Base-by-base conservation (phyloP, 768 basidiomycete species). In the Gelatoporia subvermispora region DNA sequence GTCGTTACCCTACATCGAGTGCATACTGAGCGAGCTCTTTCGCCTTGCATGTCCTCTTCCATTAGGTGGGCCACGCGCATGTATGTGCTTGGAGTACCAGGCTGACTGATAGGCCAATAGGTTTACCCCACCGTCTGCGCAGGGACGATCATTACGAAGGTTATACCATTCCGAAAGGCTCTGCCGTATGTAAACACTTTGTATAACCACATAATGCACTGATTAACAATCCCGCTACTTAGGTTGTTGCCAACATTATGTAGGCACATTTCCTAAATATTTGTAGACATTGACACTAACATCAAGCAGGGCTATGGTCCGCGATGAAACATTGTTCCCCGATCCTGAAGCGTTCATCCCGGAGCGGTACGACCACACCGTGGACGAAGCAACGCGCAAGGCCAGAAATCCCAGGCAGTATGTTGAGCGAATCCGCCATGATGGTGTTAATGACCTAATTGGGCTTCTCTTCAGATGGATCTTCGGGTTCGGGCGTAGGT, bases 1-100 rank as follows among this genome's bases (percentile, higher is more conserved):
- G 3, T 65, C 59, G 1, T 60, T 88, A 43, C 81, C 82, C 10
- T 87, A 76, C 58, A 67, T 79, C 45, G 72, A 84, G 11, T 75
- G 75, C 3, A 49, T 85, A 31, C 61, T 82, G 51, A 72, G 67
- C 15, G 83, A 85, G 62, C 41, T 49, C 18, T 18, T 36, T 15
- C 5, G 31, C 17, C 3, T 13, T 11, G 23, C 10, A 21, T 43
- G 28, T 13, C 28, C 28, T 5, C 28, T 31, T 13, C 28, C 28
- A 13, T 13, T 31, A 31, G 28, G 28, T 31, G 13, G 13, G 28
- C 28, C 5, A 31, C 5, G 7, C 28, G 28, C 5, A 7, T 5
- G 28, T 31, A 31, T 31, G 7, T 31, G 28, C 28, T 31, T 31
- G 28, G 5, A 31, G 28, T 31, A 31, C 28, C 28, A 31, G 5